These are phyloP conservation scores for Trichoderma koningiopsis DNA, from an alignment of 2,329 filamentous ascomycete species.

Conservation along the genomic window DNA sequence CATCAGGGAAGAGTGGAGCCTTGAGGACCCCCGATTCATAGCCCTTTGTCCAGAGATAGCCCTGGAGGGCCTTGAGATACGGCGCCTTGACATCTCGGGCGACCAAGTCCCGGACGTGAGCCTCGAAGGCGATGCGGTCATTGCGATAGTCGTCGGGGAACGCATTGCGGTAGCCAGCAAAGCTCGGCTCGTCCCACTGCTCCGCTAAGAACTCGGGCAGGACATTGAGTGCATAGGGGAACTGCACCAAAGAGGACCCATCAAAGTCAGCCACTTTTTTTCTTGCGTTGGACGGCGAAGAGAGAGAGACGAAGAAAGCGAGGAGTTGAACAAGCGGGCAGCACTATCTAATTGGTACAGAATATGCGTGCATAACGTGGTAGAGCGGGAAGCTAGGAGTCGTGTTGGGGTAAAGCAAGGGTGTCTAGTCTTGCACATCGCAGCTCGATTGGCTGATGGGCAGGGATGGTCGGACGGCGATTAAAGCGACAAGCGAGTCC, in stretches of 20 bases:
- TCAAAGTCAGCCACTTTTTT: conserved; percentile 21
- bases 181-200: conserved; percentile 67
- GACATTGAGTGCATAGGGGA: conserved; percentile 72
- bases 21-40: conserved; percentile 70
- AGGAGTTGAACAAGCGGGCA: background rate
- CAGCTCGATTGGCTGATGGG: conserved; percentile 26
- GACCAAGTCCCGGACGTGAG: conserved; percentile 72
- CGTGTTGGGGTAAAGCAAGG: conserved; percentile 25
- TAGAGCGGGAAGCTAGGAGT: conserved; percentile 18
- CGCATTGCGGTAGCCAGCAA: conserved; percentile 68
- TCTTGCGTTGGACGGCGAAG: background rate
- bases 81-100: conserved; percentile 71
- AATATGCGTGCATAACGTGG: conserved; percentile 21
- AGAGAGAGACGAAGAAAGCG: background rate
- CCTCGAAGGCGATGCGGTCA: conserved; percentile 61
- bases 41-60: conserved; percentile 75
- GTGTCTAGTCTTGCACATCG: conserved; percentile 16
- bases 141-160: conserved; percentile 67
- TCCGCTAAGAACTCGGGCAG: conserved; percentile 65
- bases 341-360: conserved; percentile 1
- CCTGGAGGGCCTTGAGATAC: conserved; percentile 79
- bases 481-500: conserved; percentile 26
- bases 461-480: conserved; percentile 24
- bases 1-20: conserved; percentile 75
- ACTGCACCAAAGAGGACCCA: conserved; percentile 50